Evolutionary conservation across 768 basidiomycete genomes (phyloP), one percentile per base, ranked within the genome.

Genomic region (Amyloporia xantha): DNA sequence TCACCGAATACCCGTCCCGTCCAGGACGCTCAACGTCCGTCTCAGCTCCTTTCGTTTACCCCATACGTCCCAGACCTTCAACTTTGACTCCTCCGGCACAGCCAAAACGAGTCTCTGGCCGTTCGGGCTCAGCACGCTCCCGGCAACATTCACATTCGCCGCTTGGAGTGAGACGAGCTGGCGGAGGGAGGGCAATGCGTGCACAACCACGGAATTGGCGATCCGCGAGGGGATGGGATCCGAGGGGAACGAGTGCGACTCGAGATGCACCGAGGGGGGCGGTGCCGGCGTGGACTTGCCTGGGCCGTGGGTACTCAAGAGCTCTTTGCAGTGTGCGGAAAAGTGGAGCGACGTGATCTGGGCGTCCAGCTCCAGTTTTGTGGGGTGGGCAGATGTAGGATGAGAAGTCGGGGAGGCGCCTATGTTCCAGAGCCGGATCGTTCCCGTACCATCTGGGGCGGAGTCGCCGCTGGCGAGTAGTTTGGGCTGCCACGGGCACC

Each of bases 301-400:
- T 44, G 71, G 72, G 2, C 78, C 89, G 57, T 92, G 88, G 2
- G 89, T 87, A 37, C 81, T 87, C n/a, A 95, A 66, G 30, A 96
- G 66, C 59, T 95, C 92, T 55, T 89, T 90, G 59, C 82, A 82
- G 53, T 91, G 84, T 3, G 82, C 79, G 13, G 89, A 87, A 62
- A 81, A 90, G 46, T 84, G 73, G 10, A 91, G 64, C 5, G 81
- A 80, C 5, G 83, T 84, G 45, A 92, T 77, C 50, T 80, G 77
- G 9, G 82, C 76, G 21, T 69, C 71, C 15, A 73, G 66, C 33
- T 77, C 74, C n/a, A 77, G 54, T 46, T 68, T 71, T 5, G 71
- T 69, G 0, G 76, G 73, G 4, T 47, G 47, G 42, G 52, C 50
- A 35, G 47, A 48, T 12, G 59, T 64, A 15, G 67, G 48, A 57